A percentile compares a stretch with the other conserved stretches of the same genome.
Conservation (phyloP, 2,329 filamentous ascomycete species). For the Fusarium continuum region DNA sequence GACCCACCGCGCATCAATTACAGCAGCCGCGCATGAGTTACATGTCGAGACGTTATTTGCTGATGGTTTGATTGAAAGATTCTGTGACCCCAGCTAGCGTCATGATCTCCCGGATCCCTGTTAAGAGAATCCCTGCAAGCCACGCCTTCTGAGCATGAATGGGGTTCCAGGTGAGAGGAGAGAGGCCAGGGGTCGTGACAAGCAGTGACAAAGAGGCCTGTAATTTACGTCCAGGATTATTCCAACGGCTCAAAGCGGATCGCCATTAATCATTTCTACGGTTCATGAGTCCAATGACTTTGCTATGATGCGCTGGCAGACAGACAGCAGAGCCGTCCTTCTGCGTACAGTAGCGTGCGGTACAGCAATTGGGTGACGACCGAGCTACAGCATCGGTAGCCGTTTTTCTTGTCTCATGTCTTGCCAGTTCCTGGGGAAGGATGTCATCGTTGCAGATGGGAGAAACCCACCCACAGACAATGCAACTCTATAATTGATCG, state of each 20-base stretch:
- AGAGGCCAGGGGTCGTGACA: conserved; percentile 8
- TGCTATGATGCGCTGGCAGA: conserved; percentile 2
- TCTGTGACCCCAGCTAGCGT: conserved; percentile 31
- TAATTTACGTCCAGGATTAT: conserved; percentile 28
- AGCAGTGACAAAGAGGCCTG: background rate
- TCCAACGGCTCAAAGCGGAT: conserved; percentile 20
- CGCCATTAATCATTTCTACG: conserved; percentile 4
- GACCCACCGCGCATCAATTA: conserved; percentile 1
- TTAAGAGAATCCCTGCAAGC: conserved; percentile 20
- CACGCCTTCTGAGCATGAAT: conserved; percentile 17
- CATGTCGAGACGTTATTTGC: conserved; percentile 15
- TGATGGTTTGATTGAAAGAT: background rate
- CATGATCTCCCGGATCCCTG: conserved; percentile 40
- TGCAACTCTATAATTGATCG: conserved; percentile 7
- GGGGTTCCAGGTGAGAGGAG: background rate
- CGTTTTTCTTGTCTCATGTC: background rate
- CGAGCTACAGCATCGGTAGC: background rate
- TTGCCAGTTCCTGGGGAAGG: background rate
- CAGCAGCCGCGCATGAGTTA: conserved; percentile 10
- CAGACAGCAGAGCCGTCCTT: background rate
- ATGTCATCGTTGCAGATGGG: conserved; percentile 10
- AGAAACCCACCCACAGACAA: background rate
- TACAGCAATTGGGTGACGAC: background rate
- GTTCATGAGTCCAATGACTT: conserved; percentile 1
- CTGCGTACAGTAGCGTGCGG: background rate